phyloP scores from a whole-genome alignment of 163 green algal genomes.

The Coccomyxa subellipsoidea region DNA sequence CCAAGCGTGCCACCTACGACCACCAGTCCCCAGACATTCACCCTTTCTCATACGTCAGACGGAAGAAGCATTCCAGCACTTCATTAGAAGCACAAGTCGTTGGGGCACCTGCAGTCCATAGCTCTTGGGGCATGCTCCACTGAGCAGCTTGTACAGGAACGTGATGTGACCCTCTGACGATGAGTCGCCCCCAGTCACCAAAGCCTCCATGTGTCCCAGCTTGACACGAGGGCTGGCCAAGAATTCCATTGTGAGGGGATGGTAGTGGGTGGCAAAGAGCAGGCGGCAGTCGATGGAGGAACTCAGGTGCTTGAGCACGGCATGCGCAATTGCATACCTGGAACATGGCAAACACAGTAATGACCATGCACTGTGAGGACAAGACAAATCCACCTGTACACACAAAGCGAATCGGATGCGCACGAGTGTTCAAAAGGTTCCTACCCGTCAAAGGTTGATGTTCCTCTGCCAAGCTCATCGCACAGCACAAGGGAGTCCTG shows the following conservation, averaged over 20 bases:
- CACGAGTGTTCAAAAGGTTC: background rate
- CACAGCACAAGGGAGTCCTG: slow-evolving; percentile 75
- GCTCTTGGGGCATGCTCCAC: slow-evolving; percentile 79
- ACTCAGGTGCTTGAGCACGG: slow-evolving; percentile 64
- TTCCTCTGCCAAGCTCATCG: slow-evolving; percentile 96
- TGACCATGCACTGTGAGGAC: no score
- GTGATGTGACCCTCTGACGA: slow-evolving; percentile 52
- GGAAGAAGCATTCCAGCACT: no score
- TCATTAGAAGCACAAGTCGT: no score
- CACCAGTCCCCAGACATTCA: background rate
- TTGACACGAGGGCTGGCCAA: slow-evolving; percentile 39
- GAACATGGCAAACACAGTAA: background rate
- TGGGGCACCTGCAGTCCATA: slow-evolving; percentile 85
- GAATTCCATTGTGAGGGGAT: slow-evolving; percentile 64
- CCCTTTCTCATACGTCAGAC: background rate
- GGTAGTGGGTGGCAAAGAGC: slow-evolving; percentile 99
- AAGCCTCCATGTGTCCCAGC: slow-evolving; percentile 86
- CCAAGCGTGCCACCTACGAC: slow-evolving; percentile 5
- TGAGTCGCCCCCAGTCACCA: slow-evolving; percentile 31
- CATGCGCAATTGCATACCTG: slow-evolving; percentile 77
- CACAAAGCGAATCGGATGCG: no score
- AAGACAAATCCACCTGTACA: no score
- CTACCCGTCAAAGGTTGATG: slow-evolving; percentile 88
- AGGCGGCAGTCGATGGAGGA: slow-evolving; percentile 27
- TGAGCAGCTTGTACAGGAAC: slow-evolving; percentile 88